These are phyloP conservation scores for Phellinidium pouzarii DNA, from an alignment of 1,284 basidiomycete genomes.

Conservation along the genomic window DNA sequence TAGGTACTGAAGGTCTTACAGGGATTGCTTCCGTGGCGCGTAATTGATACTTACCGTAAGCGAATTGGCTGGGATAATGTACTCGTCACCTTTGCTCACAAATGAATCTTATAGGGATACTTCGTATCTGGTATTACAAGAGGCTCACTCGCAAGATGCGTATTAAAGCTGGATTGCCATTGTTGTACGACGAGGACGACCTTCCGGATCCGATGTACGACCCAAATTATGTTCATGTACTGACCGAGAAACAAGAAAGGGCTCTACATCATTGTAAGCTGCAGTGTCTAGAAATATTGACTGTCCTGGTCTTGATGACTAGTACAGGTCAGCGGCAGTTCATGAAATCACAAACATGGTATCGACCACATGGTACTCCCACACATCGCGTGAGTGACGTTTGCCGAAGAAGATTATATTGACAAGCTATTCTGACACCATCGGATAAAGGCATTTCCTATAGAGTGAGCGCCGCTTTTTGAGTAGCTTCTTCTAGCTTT, in stretches of 20 bases:
- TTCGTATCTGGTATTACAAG: conserved; percentile 70
- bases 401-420: conserved; percentile 6
- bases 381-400: conserved; percentile 59
- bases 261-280: conserved; percentile 60
- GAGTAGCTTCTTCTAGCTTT: conserved; percentile 15
- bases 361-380: conserved; percentile 79
- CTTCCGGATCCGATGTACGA: conserved; percentile 72
- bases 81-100: conserved; percentile 3
- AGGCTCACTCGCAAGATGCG: conserved; percentile 50
- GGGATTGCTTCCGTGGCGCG: conserved; percentile 67
- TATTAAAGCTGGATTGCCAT: conserved; percentile 52
- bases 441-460: conserved; percentile 63
- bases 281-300: background rate
- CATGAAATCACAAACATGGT: conserved; percentile 75
- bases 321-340: conserved; percentile 59
- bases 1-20: background rate
- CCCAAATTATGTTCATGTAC: conserved; percentile 67
- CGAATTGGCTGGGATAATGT: conserved; percentile 14
- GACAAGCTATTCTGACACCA: conserved; percentile 11
- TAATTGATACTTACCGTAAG: conserved; percentile 73
- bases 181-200: conserved; percentile 67
- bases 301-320: conserved; percentile 2
- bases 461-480: conserved; percentile 41
- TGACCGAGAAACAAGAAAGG: conserved; percentile 66
- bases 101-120: conserved; percentile 43